These are phyloP conservation scores for Amyloporia xantha DNA, from an alignment of 768 basidiomycete genomes.

Conservation along the genomic window DNA sequence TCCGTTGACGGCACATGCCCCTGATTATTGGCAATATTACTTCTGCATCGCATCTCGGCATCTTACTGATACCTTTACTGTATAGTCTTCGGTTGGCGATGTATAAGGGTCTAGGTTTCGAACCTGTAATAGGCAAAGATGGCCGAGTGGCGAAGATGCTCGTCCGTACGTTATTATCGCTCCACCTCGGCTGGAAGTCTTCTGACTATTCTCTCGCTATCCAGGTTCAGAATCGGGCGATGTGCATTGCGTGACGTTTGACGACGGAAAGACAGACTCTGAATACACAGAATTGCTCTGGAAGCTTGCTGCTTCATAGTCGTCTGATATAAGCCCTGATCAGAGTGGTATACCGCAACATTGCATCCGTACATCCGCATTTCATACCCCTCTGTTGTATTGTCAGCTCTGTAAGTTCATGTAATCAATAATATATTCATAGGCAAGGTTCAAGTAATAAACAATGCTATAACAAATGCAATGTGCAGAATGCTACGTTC, in stretches of 20 bases:
- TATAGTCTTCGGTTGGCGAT: slow-evolving; percentile 59
- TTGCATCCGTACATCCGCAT: background rate
- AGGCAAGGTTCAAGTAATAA: background rate
- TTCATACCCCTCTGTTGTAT: background rate
- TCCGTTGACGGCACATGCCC: no score
- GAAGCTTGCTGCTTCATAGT: slow-evolving; percentile 30
- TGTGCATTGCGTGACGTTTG: slow-evolving; percentile 28
- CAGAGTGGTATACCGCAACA: no score
- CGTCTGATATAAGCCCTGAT: no score
- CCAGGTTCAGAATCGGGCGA: slow-evolving; percentile 42
- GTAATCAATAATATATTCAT: background rate
- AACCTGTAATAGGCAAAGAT: slow-evolving; percentile 51
- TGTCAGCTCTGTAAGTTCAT: background rate
- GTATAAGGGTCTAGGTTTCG: slow-evolving; percentile 68
- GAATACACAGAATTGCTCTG: slow-evolving; percentile 29
- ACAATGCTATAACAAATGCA: background rate
- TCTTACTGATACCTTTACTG: background rate
- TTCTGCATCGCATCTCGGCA: no score
- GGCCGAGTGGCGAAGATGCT: slow-evolving; percentile 54
- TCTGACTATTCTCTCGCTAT: background rate
- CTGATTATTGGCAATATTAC: no score
- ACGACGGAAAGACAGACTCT: slow-evolving; percentile 22
- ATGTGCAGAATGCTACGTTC: background rate
- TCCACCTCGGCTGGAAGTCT: background rate
- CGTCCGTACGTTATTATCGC: slow-evolving; percentile 44